Percentiles rank a stretch among this genome's conserved stretches.
phyloP scores from a whole-genome alignment of 2,329 filamentous ascomycete species.

The Colletotrichum scovillei region DNA sequence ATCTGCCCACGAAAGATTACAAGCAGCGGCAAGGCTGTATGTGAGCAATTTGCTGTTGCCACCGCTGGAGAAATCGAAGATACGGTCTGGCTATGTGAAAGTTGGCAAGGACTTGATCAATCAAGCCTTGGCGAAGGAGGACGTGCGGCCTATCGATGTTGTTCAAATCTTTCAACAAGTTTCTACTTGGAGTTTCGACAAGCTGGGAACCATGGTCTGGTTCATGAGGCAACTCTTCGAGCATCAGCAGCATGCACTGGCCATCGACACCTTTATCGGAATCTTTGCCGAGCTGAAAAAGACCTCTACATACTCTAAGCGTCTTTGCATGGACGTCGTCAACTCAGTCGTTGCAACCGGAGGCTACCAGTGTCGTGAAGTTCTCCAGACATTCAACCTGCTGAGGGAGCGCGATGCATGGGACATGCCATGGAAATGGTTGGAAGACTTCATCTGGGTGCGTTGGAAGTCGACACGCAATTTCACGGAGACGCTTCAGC shows the following conservation, averaged over 20 bases:
- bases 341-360: constrained; percentile 14
- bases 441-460: not conserved
- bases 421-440: constrained; percentile 12
- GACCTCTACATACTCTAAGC: constrained; percentile 2
- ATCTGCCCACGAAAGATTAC: constrained; percentile 1
- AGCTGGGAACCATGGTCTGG: constrained; percentile 1
- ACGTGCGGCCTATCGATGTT: not conserved
- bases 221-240: constrained; percentile 21
- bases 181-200: not conserved
- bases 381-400: constrained; percentile 12
- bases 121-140: not conserved
- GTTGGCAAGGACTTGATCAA: constrained; percentile 13
- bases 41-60: constrained; percentile 12
- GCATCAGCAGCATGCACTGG: constrained; percentile 9
- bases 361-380: constrained; percentile 21
- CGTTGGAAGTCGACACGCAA: constrained; percentile 18
- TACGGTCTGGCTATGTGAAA: constrained; percentile 6
- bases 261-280: constrained; percentile 29
- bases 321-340: constrained; percentile 8
- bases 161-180: constrained; percentile 10
- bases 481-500: constrained; percentile 1
- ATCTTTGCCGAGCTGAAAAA: constrained; percentile 1
- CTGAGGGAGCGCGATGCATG: constrained; percentile 18
- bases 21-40: constrained; percentile 11
- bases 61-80: not conserved